Percentiles rank a stretch among this genome's conserved stretches.
Evolutionary conservation across 805 yeast genomes (phyloP).

Genomic region (Wickerhamiella hasegawae): DNA sequence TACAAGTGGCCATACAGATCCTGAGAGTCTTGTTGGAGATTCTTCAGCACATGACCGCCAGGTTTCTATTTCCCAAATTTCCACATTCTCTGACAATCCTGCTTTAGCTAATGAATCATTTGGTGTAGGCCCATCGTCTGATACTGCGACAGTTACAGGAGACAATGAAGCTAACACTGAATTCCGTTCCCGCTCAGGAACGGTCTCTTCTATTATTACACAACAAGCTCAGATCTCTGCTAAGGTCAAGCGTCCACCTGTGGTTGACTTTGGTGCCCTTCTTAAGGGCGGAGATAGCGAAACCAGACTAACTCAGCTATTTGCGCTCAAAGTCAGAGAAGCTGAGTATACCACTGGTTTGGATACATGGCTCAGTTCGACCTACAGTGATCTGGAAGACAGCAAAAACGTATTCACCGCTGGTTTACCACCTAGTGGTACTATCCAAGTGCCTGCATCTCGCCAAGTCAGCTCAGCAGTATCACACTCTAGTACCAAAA

Average conservation of each 20-base stretch:
- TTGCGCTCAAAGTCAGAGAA: conserved; percentile 18
- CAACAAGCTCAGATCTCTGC: no score
- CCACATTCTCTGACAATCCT: neutral
- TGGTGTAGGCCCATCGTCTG: no score
- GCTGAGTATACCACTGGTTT: conserved; percentile 21
- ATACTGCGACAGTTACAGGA: no score
- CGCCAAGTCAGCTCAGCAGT: conserved; percentile 15
- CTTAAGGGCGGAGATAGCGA: conserved; percentile 15
- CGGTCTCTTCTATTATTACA: no score
- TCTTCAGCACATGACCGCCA: neutral
- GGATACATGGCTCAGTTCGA: conserved; percentile 18
- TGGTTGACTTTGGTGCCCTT: conserved; percentile 20
- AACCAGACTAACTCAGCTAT: conserved; percentile 17
- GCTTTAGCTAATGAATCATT: no score
- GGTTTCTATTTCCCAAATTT: neutral
- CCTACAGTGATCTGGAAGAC: conserved; percentile 6
- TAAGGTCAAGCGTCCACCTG: conserved; percentile 19
- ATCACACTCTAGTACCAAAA: conserved; percentile 11
- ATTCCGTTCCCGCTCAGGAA: no score
- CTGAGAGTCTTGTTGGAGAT: neutral
- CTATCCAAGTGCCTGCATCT: conserved; percentile 14
- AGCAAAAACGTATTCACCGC: conserved; percentile 12
- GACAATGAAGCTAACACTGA: no score
- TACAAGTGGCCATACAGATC: neutral
- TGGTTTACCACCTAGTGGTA: conserved; percentile 18